These are phyloP conservation scores for Tremella mesenterica DNA, from an alignment of 768 basidiomycete species.

Conservation along the genomic window DNA sequence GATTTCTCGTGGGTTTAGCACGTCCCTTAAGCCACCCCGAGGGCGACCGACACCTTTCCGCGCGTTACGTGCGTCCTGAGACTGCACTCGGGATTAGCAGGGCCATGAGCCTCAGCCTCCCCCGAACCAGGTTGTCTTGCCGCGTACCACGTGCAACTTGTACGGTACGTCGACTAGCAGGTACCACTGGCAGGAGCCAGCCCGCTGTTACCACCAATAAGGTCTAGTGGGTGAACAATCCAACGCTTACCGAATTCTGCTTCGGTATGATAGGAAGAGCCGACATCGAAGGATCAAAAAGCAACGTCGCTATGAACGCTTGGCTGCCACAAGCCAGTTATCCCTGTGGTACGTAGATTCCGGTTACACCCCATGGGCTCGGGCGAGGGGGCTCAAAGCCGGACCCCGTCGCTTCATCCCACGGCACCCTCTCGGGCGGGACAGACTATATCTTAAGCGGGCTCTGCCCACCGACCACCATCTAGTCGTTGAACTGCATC, in stretches of 20 bases:
- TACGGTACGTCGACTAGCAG: too few species aligned
- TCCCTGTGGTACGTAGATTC: constrained; percentile 49
- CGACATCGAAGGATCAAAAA: constrained; percentile 75
- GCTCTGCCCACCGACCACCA: background rate
- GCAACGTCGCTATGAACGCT: constrained; percentile 75
- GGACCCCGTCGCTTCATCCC: background rate
- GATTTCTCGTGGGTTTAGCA: too few species aligned
- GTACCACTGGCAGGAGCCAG: too few species aligned
- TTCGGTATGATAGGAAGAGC: constrained; percentile 74
- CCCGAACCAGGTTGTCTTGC: too few species aligned
- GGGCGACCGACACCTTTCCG: too few species aligned
- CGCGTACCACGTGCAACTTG: too few species aligned
- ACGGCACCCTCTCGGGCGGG: background rate
- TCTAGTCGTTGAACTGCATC: background rate
- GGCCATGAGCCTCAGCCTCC: too few species aligned
- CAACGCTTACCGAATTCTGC: constrained; percentile 71
- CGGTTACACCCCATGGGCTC: background rate
- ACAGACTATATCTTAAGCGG: background rate
- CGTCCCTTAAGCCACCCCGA: too few species aligned
- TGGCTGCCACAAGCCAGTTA: constrained; percentile 74
- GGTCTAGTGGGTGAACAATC: constrained; percentile 73
- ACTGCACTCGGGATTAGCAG: too few species aligned
- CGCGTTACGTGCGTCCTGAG: too few species aligned
- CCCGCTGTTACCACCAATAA: too few species aligned
- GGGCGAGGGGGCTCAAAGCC: background rate